Base-by-base conservation (phyloP, 768 basidiomycete genomes). In the Suillus weaverae region DNA sequence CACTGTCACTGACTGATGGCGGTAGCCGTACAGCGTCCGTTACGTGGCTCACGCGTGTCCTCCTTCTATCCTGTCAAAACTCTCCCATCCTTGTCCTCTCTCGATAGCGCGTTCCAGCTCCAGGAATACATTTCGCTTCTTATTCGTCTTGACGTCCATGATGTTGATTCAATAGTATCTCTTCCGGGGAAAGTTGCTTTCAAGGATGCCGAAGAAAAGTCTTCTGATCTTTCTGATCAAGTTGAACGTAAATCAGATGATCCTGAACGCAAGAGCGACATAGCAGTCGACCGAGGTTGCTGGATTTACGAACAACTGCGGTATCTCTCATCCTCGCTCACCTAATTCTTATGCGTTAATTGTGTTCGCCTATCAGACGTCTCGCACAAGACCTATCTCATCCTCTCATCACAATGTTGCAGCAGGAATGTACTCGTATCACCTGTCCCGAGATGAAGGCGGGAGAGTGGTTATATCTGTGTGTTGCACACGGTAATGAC, bases 371-470 rank as follows among this genome's bases (percentile, higher is more conserved):
- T 18, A 44, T 10, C 61, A 95, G 94, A 71, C 92, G 94, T 26
- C 85, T 96, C 13, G 92, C 93, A 7, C 91, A 93, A 76, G 94
- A 96, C 74, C 81, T 96, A 38, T 88, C 91, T 0, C 89, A 94
- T 70, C 93, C 94, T 5, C 82, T 95, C 48, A 91, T 96, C 54
- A 92, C 90, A 2, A 88, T 87, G 73, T 79, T 95, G 46, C 94
- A 95, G 73, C 88, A 90, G 69, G 92, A 94, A 74, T 99, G 96
- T 73, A 93, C 89, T 14, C 86, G 92, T 44, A 78, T 84, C 41
- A 86, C 90, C 11, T 99, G 97, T 81, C 94, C 95, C 1, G 90
- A 97, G 78, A 99, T 99, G 97, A 96, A 96, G 76, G 95, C 96
- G n/a, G 94, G 93, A 62, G 94, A 98, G 81, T 98, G 97, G 97